Evolutionary conservation across 805 yeast genomes (phyloP), one percentile per base, ranked within the genome.

Genomic region (Metschnikowia noctiluminum): DNA sequence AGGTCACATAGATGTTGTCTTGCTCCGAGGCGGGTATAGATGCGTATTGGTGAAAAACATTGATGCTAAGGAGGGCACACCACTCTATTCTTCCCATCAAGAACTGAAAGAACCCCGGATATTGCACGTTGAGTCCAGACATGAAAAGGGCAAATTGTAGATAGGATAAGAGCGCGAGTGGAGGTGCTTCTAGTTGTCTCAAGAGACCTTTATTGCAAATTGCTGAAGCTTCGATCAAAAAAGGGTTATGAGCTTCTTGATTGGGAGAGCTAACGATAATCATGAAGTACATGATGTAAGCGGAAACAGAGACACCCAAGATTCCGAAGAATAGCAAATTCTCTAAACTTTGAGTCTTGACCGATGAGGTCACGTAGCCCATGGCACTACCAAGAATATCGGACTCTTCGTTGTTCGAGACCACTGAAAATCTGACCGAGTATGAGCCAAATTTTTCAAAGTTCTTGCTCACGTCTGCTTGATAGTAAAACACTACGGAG

Each of bases 101-200:
- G 0, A 85, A 85, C 51, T 77, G 85, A 50, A 74, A 79, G 57
- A 78, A 82, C 0, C 85, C 87, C 0, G 90, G 89, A 55, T 79
- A 84, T 27, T 70, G 65, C 15, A 84, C 60, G 53, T 74, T 73
- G 28, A 85, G 65, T 4, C 80, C 84, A 6, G 78, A 79, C 55
- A 78, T 70, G 59, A 82, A 79, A 38, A 81, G 73, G 1, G 82
- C 77, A 65, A 77, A 84, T 58, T 85, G 89, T 32, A 81, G 58
- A 61, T 82, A 83, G 15, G 71, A 62, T 1, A 83, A 53, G 38
- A 78, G 72, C 35, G 79, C 79, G 4, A 68, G 65, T 8, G 74
- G 69, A 11, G 77, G 73, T 1, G 88, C 85, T 42, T 79, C 81
- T 40, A 82, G 58, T 44, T 84, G 82, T 38, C 73, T 70, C 35